phyloP scores from a whole-genome alignment of 768 basidiomycete species.

The Agrocybe pediades region DNA sequence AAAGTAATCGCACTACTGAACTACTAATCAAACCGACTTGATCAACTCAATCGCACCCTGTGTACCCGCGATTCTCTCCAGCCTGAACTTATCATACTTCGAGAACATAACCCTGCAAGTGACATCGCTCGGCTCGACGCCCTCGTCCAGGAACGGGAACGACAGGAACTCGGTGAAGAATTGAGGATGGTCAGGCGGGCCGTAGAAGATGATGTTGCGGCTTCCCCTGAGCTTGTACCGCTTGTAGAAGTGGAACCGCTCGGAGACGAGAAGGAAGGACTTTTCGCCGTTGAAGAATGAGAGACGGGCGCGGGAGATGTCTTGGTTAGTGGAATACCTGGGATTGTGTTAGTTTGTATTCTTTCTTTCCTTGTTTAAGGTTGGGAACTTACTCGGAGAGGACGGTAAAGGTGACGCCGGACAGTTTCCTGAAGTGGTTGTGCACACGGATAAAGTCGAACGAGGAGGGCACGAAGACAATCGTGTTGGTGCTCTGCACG shows the following conservation, averaged over 20 bases:
- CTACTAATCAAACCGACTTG: constrained; percentile 27
- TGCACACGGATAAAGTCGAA: constrained; percentile 95
- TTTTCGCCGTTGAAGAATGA: constrained; percentile 89
- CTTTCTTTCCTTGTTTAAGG: no score
- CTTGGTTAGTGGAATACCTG: constrained; percentile 91
- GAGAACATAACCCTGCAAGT: constrained; percentile 80
- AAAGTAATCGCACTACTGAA: background rate
- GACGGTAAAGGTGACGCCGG: constrained; percentile 72
- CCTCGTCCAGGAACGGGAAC: constrained; percentile 89
- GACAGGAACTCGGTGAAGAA: constrained; percentile 91
- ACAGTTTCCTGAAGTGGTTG: constrained; percentile 78
- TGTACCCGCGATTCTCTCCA: constrained; percentile 83
- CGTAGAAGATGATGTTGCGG: constrained; percentile 92
- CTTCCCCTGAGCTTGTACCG: constrained; percentile 95
- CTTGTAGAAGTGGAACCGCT: constrained; percentile 98
- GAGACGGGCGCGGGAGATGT: constrained; percentile 91
- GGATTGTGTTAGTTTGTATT: no score
- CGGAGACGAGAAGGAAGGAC: constrained; percentile 87
- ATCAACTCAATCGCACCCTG: constrained; percentile 44
- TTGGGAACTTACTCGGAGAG: constrained; percentile 89
- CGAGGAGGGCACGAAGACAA: constrained; percentile 90
- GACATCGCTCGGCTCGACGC: constrained; percentile 87
- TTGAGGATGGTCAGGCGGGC: constrained; percentile 85
- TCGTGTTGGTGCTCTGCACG: constrained; percentile 86
- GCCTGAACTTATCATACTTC: constrained; percentile 84